Evolutionary conservation across 139 green algal species (phyloP), one percentile per base, ranked within the genome.

Genomic region (Coelastrella sp.): DNA sequence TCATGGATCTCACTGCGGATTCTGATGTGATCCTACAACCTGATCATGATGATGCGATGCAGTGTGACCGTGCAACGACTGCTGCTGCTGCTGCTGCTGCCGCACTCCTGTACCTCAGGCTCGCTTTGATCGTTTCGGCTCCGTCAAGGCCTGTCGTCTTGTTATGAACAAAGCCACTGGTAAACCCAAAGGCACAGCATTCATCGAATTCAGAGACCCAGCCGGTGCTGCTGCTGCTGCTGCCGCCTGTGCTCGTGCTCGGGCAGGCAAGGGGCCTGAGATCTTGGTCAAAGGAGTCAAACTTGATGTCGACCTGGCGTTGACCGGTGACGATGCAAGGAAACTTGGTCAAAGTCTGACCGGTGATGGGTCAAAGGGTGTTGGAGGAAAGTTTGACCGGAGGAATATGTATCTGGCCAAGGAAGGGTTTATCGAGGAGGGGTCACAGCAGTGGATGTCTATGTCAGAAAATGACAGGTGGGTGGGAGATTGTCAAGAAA

Each of bases 341-440:
- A 84, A 57, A 13, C 83, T 96, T 25, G 92, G 90, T n/a, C 72
- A 73, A 13, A 68, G 51, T 60, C 38, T 50, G 71, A 73, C 27
- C 34, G 66, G 66, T 15, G 66, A 30, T 45, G 57, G 41, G n/a
- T 72, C 38, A 34, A n/a, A 34, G 8, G 69, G 57, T 13, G 38
- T 48, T 72, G 76, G 50, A 30, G 32, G 81, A 13, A 79, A 79
- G 74, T 87, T 88, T 76, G 95, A 98, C 87, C 93, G 93, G 60
- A 88, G 96, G 27, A 97, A 98, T 87, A 76, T 98, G 45, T 96
- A 98, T 82, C 91, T 98, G 71, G 78, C 92, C 7, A 95, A 96
- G 83, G 96, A 99, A 87, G 95, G 96, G 0, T 32, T 80, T 32
- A 97, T 99, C 71, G 81, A 91, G 53, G 89, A 96, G 84, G 95